phyloP scores from a whole-genome alignment of 2,329 filamentous ascomycete genomes.

The Colletotrichum incanum region DNA sequence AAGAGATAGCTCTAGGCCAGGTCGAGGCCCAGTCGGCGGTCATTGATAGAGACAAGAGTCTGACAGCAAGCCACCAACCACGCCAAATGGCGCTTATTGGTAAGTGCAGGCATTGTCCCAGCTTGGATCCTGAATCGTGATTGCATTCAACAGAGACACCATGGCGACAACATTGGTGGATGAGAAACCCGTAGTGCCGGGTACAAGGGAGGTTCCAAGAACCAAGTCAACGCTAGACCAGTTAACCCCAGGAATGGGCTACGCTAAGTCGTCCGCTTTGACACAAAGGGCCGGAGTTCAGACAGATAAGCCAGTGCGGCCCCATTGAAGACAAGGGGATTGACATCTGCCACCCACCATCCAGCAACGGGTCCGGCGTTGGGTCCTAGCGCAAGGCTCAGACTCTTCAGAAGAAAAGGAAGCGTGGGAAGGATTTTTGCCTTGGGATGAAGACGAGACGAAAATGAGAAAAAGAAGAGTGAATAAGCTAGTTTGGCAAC shows the following conservation, averaged over 20 bases:
- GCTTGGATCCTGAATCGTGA: constrained; percentile 24
- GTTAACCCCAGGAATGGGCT: constrained; percentile 20
- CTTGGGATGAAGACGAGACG: constrained; percentile 3
- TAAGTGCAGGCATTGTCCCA: constrained; percentile 29
- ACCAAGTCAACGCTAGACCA: constrained; percentile 24
- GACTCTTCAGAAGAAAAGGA: constrained; percentile 29
- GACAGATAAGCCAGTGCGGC: constrained; percentile 16
- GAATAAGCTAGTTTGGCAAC: constrained; percentile 22
- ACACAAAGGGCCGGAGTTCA: constrained; percentile 32
- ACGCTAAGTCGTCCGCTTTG: constrained; percentile 32
- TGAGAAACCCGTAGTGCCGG: constrained; percentile 27
- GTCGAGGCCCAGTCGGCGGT: constrained; percentile 26
- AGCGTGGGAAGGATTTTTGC: neutral
- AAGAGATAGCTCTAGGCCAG: constrained; percentile 13
- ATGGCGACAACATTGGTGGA: constrained; percentile 5
- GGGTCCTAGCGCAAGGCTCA: constrained; percentile 1
- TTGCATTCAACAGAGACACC: constrained; percentile 10
- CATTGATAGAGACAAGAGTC: constrained; percentile 29
- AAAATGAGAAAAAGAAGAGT: neutral
- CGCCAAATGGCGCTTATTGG: constrained; percentile 19
- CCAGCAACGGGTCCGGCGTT: constrained; percentile 16
- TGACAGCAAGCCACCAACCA: constrained; percentile 31
- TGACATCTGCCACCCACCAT: constrained; percentile 37
- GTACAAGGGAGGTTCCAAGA: constrained; percentile 36
- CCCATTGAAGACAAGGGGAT: constrained; percentile 27